Base-by-base conservation (phyloP, 805 yeast species). In the Candida hungchunana region DNA sequence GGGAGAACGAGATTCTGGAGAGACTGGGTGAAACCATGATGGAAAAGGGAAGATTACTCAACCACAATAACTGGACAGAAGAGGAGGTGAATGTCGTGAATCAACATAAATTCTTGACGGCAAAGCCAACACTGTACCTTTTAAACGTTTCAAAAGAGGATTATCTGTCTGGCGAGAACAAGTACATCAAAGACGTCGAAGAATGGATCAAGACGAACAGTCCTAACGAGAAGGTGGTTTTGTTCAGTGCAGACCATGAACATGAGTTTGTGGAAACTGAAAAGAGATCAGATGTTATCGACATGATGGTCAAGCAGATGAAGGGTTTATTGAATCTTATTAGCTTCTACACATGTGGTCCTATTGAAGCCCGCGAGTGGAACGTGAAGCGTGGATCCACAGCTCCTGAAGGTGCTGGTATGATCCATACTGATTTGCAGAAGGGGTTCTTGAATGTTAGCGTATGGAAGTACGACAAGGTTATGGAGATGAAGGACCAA, bases 361-460 rank as follows among this genome's bases (percentile, higher is more conserved):
- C 79, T 18, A 67, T 71, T 34, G 96, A 88, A 60, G 89, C 83
- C 8, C 68, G 90, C 53, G 95, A 88, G 58, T 88, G 97, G 97
- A 82, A 88, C 13, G 69, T 88, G 36, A 71, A 89, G 55, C 67
- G 69, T 34, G 85, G 87, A 20, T 73, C 82, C 13, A 73, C 76
- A 24, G 95, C 95, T 2, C 89, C 90, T 25, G 84, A 84, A 44
- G 96, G 95, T 3, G 96, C 96, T 1, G 94, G 89, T 16, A 80
- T 82, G 22, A 88, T 88, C 41, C 96, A 88, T 57, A 82, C 86
- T 2, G 96, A 87, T 57, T 63, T 87, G 37, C 79, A 82, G 62
- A 75, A 79, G 51, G 83, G 94, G 1, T 88, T 88, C 56, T 76
- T 88, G 31, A 74, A 76, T 53, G 94, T 93, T 8, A 77, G 79